Conservation (phyloP, 768 basidiomycete genomes). For the Amanita muscaria region DNA sequence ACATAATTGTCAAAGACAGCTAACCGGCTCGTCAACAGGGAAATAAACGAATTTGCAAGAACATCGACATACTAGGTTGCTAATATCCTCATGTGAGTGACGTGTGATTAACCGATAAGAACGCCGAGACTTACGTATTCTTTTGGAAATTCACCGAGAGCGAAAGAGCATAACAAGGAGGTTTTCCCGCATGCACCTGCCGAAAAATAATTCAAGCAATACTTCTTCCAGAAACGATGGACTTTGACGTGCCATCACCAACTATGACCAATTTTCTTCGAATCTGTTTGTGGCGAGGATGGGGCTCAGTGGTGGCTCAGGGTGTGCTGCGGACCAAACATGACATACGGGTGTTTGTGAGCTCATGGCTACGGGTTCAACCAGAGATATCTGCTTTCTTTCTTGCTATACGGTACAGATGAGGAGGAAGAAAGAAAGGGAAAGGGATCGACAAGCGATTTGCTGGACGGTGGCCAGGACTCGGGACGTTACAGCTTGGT, state of each 20-base stretch:
- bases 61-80: slow-evolving; percentile 48
- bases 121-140: slow-evolving; percentile 68
- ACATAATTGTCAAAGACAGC: slow-evolving; percentile 99
- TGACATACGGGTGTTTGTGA: slow-evolving; percentile 54
- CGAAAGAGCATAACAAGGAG: slow-evolving; percentile 83
- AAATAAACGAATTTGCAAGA: slow-evolving; percentile 7
- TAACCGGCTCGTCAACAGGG: slow-evolving; percentile 20
- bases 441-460: slow-evolving; percentile 4
- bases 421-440: slow-evolving; percentile 3
- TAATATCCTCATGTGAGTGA: slow-evolving; percentile 18
- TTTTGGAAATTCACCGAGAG: slow-evolving; percentile 89
- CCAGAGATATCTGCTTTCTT: too few species aligned
- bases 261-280: slow-evolving; percentile 94
- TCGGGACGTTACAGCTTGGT: slow-evolving; percentile 21
- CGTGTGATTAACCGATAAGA: slow-evolving; percentile 8
- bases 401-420: too few species aligned
- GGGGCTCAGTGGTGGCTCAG: slow-evolving; percentile 9
- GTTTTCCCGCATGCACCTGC: slow-evolving; percentile 95
- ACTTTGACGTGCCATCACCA: slow-evolving; percentile 71
- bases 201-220: slow-evolving; percentile 16
- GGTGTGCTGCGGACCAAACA: slow-evolving; percentile 5
- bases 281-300: slow-evolving; percentile 53
- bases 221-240: slow-evolving; percentile 5
- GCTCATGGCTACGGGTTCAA: slow-evolving; percentile 26
- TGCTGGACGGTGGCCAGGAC: slow-evolving; percentile 9